A percentile compares a stretch with the other conserved stretches of the same genome.
Conservation (phyloP, 1,139 yeast genomes). For the Blastobotrys elegans region DNA sequence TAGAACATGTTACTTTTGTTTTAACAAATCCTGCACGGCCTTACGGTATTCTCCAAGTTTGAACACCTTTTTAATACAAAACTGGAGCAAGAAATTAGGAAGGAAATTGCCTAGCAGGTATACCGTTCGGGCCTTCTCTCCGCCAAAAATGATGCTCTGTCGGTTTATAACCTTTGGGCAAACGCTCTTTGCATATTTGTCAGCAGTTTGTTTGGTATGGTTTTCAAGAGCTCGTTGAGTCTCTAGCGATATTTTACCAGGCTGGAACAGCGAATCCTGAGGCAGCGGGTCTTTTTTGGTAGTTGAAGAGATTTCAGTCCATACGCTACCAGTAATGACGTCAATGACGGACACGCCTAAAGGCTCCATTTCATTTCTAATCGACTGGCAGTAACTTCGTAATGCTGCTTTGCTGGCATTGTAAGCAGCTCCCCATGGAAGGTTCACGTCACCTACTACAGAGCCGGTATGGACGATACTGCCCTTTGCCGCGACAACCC, state of each 20-base stretch:
- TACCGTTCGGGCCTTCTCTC: too few relatives aligned
- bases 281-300: constrained; percentile 52
- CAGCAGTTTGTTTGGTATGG: not conserved
- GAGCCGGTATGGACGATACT: constrained; percentile 74
- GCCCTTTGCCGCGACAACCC: constrained; percentile 63
- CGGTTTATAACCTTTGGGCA: not conserved
- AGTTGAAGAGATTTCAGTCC: constrained; percentile 47
- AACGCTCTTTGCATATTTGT: constrained; percentile 3
- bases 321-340: constrained; percentile 64
- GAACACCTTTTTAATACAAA: too few relatives aligned
- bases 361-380: constrained; percentile 65
- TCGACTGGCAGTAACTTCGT: constrained; percentile 58
- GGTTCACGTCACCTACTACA: constrained; percentile 57
- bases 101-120: too few relatives aligned
- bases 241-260: not conserved
- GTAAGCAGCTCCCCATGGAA: constrained; percentile 68
- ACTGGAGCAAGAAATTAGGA: too few relatives aligned
- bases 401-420: constrained; percentile 75
- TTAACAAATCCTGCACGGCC: too few relatives aligned
- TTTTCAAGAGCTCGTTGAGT: not conserved
- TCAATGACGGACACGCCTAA: constrained; percentile 69
- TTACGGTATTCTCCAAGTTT: too few relatives aligned
- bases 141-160: too few relatives aligned
- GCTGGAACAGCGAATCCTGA: constrained; percentile 22
- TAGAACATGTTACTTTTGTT: too few relatives aligned